phyloP scores from a whole-genome alignment of 495 filamentous ascomycete genomes.

The Tuber magnatum region DNA sequence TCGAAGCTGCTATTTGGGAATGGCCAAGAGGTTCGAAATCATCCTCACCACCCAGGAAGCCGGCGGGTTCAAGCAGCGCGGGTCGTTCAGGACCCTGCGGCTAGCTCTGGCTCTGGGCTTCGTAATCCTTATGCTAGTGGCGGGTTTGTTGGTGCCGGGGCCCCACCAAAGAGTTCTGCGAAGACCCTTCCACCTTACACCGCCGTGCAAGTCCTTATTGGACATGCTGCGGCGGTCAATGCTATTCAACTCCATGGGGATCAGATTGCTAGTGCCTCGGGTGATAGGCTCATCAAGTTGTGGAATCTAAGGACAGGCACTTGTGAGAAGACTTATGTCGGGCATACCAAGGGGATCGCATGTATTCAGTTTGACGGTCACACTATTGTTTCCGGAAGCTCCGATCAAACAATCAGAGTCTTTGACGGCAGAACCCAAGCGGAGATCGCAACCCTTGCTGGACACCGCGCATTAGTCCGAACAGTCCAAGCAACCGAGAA shows the following conservation, averaged over 20 bases:
- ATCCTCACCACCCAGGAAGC: slow-evolving; percentile 42
- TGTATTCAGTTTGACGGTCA: slow-evolving; percentile 96
- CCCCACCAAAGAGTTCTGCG: slow-evolving; percentile 34
- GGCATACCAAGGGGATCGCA: slow-evolving; percentile 91
- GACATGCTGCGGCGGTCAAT: slow-evolving; percentile 88
- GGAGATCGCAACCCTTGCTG: slow-evolving; percentile 76
- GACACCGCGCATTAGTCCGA: slow-evolving; percentile 76
- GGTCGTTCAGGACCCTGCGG: slow-evolving; percentile 28
- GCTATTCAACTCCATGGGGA: slow-evolving; percentile 83
- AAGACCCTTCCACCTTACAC: slow-evolving; percentile 55
- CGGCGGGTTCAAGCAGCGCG: slow-evolving; percentile 49
- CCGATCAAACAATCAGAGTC: slow-evolving; percentile 88
- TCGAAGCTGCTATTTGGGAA: slow-evolving; percentile 41
- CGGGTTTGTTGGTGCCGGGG: slow-evolving; percentile 10
- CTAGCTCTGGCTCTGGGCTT: slow-evolving; percentile 24
- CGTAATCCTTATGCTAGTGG: slow-evolving; percentile 48
- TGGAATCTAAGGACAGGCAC: slow-evolving; percentile 81
- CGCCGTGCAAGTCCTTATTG: slow-evolving; percentile 68
- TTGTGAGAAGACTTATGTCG: slow-evolving; percentile 67
- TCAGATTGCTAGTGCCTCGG: slow-evolving; percentile 87
- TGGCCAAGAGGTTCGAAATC: slow-evolving; percentile 22
- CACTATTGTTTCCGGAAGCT: slow-evolving; percentile 92
- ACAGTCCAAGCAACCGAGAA: slow-evolving; percentile 82
- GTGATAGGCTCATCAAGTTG: slow-evolving; percentile 81
- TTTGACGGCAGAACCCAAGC: slow-evolving; percentile 77